phyloP scores from a whole-genome alignment of 192 early-diverging fungal genomes.

The Spizellomyces sp. region DNA sequence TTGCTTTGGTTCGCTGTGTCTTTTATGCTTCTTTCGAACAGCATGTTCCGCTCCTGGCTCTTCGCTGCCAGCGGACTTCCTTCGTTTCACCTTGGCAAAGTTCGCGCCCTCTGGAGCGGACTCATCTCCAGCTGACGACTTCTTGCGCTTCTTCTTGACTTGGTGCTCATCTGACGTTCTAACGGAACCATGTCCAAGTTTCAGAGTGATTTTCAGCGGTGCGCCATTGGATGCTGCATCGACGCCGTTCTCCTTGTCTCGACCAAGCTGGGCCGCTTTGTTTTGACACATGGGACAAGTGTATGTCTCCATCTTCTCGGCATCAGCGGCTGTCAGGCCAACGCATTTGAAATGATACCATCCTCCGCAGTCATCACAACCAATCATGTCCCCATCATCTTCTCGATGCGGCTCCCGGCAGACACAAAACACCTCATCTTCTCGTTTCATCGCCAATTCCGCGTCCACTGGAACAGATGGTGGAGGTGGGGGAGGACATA shows the following conservation, averaged over 20 bases:
- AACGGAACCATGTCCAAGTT: not conserved
- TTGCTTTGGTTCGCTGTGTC: too few relatives aligned
- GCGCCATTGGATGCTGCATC: not conserved
- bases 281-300: conserved; percentile 59
- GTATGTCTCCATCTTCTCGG: conserved; percentile 61
- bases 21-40: too few relatives aligned
- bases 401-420: conserved; percentile 59
- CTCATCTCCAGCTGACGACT: not conserved
- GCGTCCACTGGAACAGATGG: not conserved
- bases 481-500: not conserved
- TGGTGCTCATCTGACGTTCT: not conserved
- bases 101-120: too few relatives aligned
- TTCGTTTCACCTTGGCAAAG: too few relatives aligned
- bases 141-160: conserved; percentile 1
- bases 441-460: not conserved
- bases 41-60: too few relatives aligned
- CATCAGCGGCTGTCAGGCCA: conserved; percentile 57
- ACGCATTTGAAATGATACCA: conserved; percentile 82
- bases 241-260: not conserved
- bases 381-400: conserved; percentile 68
- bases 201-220: not conserved
- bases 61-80: too few relatives aligned
- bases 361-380: conserved; percentile 71
- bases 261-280: too few relatives aligned
- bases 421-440: conserved; percentile 56